phyloP scores from a whole-genome alignment of 139 green algal species.

The Astrephomene gubernaculifera region DNA sequence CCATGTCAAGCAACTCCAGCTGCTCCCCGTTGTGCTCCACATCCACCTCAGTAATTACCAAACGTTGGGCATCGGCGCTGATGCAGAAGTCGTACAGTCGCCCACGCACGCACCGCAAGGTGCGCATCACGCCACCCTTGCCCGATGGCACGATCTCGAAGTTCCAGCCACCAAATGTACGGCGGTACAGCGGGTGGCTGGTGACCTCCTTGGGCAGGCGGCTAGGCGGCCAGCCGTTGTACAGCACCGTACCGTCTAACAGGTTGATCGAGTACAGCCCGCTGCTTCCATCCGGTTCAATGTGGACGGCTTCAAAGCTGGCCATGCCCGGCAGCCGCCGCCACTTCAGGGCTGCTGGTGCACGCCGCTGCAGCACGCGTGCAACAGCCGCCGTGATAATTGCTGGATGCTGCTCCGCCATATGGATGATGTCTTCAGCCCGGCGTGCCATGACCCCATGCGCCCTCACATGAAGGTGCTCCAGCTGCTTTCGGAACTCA shows the following conservation, averaged over 20 bases:
- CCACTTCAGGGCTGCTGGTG: constrained; percentile 14
- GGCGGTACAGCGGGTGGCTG: constrained; percentile 56
- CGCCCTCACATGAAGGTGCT: too few species aligned
- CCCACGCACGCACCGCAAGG: constrained; percentile 17
- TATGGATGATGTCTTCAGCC: not conserved
- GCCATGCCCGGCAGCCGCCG: too few species aligned
- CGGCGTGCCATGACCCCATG: not conserved
- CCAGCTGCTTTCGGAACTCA: not conserved
- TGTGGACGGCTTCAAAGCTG: not conserved
- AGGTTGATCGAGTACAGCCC: constrained; percentile 60
- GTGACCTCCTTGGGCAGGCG: constrained; percentile 54
- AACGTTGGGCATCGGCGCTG: not conserved
- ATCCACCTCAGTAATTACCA: constrained; percentile 53
- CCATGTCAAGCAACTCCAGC: constrained; percentile 58
- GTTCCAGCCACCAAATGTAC: constrained; percentile 57
- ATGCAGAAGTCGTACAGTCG: constrained; percentile 23
- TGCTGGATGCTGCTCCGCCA: constrained; percentile 32
- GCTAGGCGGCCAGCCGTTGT: too few species aligned
- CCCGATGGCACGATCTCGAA: constrained; percentile 58
- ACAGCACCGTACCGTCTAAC: too few species aligned
- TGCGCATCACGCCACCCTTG: constrained; percentile 44
- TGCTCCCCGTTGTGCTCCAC: not conserved
- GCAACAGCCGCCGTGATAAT: too few species aligned
- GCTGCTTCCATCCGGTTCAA: constrained; percentile 3
- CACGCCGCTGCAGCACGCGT: too few species aligned